A percentile compares a stretch with the other conserved stretches of the same genome.
Conservation (phyloP, 768 basidiomycete genomes). For the Krasilnikovozyma curviuscula region DNA sequence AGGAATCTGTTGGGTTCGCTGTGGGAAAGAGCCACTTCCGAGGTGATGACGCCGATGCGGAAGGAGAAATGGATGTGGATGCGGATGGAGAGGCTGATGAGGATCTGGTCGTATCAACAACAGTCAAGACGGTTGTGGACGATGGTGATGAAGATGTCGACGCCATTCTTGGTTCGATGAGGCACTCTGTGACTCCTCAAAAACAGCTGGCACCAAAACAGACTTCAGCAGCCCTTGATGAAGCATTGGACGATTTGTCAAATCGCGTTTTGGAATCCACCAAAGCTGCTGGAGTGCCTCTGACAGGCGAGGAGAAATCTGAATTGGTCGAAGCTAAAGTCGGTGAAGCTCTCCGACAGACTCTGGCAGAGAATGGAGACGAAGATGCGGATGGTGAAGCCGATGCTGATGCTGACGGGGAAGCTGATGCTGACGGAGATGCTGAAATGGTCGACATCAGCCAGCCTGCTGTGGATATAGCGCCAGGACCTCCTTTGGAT, state of each 20-base stretch:
- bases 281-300: neutral
- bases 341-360: too few relatives aligned
- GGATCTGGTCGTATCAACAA: neutral
- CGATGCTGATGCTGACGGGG: constrained; percentile 14
- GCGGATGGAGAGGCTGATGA: constrained; percentile 20
- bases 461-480: too few relatives aligned
- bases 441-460: neutral
- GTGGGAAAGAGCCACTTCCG: neutral
- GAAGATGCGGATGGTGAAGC: constrained; percentile 10
- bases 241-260: constrained; percentile 8
- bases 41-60: constrained; percentile 5
- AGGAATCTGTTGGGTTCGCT: constrained; percentile 13
- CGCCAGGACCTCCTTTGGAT: too few relatives aligned
- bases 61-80: constrained; percentile 18
- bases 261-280: constrained; percentile 19
- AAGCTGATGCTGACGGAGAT: constrained; percentile 2
- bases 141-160: constrained; percentile 29
- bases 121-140: neutral
- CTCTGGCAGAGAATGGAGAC: neutral
- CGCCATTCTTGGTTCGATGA: constrained; percentile 31
- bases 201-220: neutral
- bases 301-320: neutral
- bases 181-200: neutral
- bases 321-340: too few relatives aligned
- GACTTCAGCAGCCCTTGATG: neutral